phyloP scores from a whole-genome alignment of 306 rosid species.

The Alnus rubra region DNA sequence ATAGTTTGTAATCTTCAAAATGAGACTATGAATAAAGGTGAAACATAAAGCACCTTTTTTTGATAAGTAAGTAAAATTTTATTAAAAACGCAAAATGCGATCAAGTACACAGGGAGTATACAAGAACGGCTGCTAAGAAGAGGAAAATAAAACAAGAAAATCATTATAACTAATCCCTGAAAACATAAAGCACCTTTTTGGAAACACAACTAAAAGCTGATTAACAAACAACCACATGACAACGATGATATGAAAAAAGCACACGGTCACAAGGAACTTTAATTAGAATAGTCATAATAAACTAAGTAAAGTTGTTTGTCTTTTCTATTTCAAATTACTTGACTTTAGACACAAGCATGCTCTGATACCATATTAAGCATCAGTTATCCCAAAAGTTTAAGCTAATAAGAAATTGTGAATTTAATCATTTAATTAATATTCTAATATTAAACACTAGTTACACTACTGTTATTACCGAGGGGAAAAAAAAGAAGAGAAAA shows the following conservation, averaged over 20 bases:
- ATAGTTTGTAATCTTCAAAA: conserved; percentile 3
- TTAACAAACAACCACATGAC: neutral
- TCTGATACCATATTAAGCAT: neutral
- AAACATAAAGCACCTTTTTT: conserved; percentile 16
- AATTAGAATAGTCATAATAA: conserved; percentile 14
- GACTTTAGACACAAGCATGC: conserved; percentile 16
- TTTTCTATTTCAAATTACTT: conserved; percentile 16
- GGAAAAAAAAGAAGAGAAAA: neutral
- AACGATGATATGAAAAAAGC: conserved; percentile 9
- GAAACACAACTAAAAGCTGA: neutral
- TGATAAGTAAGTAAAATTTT: no score
- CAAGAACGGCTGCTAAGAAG: no score
- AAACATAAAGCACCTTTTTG: conserved; percentile 16
- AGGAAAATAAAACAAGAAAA: no score
- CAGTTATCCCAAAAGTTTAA: no score
- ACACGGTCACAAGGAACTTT: conserved; percentile 20
- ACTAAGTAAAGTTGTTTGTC: neutral
- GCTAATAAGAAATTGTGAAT: no score
- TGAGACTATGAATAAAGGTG: conserved; percentile 12
- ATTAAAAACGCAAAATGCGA: no score
- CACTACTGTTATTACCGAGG: neutral
- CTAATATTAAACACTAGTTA: neutral
- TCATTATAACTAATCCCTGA: no score
- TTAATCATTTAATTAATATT: no score
- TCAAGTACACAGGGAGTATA: no score